Base-by-base conservation (phyloP, 305 asterid genomes). In the Withania somnifera region DNA sequence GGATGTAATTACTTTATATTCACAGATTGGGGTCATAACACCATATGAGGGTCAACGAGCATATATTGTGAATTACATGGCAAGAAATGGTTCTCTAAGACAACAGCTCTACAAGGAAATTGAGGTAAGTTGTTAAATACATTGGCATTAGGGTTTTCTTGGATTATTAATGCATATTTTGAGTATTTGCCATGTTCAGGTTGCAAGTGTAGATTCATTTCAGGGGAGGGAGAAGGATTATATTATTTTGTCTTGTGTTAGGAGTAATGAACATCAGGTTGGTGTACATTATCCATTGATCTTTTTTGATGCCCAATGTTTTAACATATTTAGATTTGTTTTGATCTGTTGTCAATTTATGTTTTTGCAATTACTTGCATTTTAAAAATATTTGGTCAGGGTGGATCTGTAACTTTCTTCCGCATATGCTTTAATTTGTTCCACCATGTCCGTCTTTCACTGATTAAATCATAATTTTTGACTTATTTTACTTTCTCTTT, bases 31-130 rank as follows among this genome's bases (percentile, higher is more conserved):
- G 86, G 98, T 97, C 76, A 97, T 97, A 86, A 97, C 99, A 40
- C 99, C 99, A 58, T 97, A 97, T 82, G 99, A 97, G 89, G 99
- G 99, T 58, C 99, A 97, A 87, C 92, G 99, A 81, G 99, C 99
- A 61, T 97, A 97, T 87, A 95, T 97, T 82, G 98, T 97, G 66
- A 97, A 95, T 86, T 93, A 97, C 86, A 97, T 95, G 99, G 90
- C 99, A 32, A 91, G 99, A 75, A 97, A 93, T 86, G 99, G 99
- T 85, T 86, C 99, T 83, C 82, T 97, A 69, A 95, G 98, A 83
- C 99, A 97, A 89, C 99, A 97, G 80, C 90, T 95, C 47, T 97
- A 97, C 93, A 97, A 97, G 90, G 99, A 97, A 89, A 93, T 97
- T 88, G 99, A 97, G 97, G 99, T 92, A 84, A 85, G 84, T 61